phyloP scores from a whole-genome alignment of 2,329 filamentous ascomycete species.

The Nemania diffusa region DNA sequence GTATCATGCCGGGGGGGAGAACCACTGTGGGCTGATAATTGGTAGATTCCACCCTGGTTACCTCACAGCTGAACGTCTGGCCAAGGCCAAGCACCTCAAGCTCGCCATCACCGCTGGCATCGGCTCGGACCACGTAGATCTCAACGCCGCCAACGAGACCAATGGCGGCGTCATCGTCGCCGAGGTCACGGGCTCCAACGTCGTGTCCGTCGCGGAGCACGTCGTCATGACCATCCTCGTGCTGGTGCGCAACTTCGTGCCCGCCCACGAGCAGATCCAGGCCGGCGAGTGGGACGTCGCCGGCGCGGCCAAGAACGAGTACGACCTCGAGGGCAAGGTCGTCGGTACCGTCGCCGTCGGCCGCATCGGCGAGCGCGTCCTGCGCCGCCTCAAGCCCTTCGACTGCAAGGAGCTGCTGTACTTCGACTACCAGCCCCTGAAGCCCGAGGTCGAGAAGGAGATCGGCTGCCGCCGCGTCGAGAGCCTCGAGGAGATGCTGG shows the following conservation, averaged over 20 bases:
- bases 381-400: constrained; percentile 94
- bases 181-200: constrained; percentile 97
- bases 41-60: constrained; percentile 96
- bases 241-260: constrained; percentile 97
- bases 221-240: constrained; percentile 98
- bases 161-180: constrained; percentile 97
- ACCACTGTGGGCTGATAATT: constrained; percentile 32
- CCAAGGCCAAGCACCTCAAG: constrained; percentile 99
- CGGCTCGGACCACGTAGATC: constrained; percentile 97
- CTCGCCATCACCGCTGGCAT: constrained; percentile 96
- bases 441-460: constrained; percentile 87
- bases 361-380: constrained; percentile 97
- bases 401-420: constrained; percentile 99
- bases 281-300: constrained; percentile 95
- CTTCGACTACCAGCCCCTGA: constrained; percentile 98
- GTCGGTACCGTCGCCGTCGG: constrained; percentile 98
- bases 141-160: constrained; percentile 96
- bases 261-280: constrained; percentile 93
- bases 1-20: background rate
- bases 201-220: constrained; percentile 98
- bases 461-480: constrained; percentile 94
- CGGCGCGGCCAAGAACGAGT: constrained; percentile 97
- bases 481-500: constrained; percentile 89
- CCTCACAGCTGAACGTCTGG: constrained; percentile 93
- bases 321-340: constrained; percentile 95